These are phyloP conservation scores for Neckera pumila DNA, from an alignment of 225 moss, liverwort and hornwort genomes.

Conservation along the genomic window DNA sequence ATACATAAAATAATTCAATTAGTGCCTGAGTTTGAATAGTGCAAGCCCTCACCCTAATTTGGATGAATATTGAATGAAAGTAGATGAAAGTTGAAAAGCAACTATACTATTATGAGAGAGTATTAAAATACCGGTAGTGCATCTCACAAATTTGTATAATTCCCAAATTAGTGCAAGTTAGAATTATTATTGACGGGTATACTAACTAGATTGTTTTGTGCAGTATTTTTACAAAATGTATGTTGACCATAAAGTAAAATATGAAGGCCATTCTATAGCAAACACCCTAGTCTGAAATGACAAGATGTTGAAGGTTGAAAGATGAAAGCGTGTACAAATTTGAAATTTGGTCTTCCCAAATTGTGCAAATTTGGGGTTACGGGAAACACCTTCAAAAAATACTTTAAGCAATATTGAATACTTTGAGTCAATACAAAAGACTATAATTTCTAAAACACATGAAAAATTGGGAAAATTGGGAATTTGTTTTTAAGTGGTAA, in stretches of 20 bases:
- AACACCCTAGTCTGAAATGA: background rate
- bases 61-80: background rate
- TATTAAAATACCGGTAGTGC: rapidly evolving
- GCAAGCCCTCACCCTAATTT: background rate
- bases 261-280: no score
- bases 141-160: background rate
- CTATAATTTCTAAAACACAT: background rate
- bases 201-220: background rate
- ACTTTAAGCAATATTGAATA: background rate
- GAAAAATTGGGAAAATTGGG: background rate
- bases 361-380: rapidly evolving
- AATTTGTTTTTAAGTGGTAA: background rate
- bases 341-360: background rate
- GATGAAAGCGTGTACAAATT: background rate
- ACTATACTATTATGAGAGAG: rapidly evolving
- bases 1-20: background rate
- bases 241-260: background rate
- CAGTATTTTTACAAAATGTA: background rate
- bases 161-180: background rate
- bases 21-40: background rate
- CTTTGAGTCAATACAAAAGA: background rate
- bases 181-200: background rate
- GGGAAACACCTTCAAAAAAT: background rate
- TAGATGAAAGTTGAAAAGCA: background rate
- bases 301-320: background rate